phyloP scores from a whole-genome alignment of 2,329 filamentous ascomycete genomes.

The Claviceps sp. region DNA sequence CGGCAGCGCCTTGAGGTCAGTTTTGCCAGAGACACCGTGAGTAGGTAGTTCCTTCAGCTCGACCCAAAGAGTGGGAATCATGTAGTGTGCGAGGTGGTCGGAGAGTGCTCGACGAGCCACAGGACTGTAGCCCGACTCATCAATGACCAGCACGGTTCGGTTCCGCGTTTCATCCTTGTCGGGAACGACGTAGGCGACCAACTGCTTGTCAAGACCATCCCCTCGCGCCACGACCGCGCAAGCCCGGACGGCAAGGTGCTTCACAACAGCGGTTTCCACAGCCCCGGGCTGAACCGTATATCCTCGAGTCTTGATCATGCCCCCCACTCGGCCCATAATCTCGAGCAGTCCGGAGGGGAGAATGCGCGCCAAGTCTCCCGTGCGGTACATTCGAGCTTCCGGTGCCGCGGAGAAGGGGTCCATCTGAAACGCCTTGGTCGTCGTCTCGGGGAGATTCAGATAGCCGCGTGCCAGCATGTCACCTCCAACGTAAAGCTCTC shows the following conservation, averaged over 20 bases:
- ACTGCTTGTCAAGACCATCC: slow-evolving; percentile 60
- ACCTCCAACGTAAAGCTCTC: slow-evolving; percentile 69
- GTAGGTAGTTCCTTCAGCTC: slow-evolving; percentile 58
- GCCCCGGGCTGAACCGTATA: slow-evolving; percentile 68
- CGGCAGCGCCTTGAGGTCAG: slow-evolving; percentile 59
- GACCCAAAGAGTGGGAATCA: slow-evolving; percentile 71
- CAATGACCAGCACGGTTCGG: slow-evolving; percentile 50
- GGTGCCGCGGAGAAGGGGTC: slow-evolving; percentile 48
- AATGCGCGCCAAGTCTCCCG: slow-evolving; percentile 56
- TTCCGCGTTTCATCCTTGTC: slow-evolving; percentile 46
- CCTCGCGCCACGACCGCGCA: slow-evolving; percentile 64
- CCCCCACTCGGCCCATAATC: slow-evolving; percentile 62
- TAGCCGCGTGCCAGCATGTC: slow-evolving; percentile 61
- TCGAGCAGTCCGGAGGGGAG: slow-evolving; percentile 56
- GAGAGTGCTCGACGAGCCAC: slow-evolving; percentile 51
- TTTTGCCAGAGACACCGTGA: slow-evolving; percentile 67
- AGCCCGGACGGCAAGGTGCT: slow-evolving; percentile 54
- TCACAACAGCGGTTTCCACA: slow-evolving; percentile 59
- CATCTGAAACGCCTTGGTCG: slow-evolving; percentile 54
- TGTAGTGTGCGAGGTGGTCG: slow-evolving; percentile 62
- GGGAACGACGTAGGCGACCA: slow-evolving; percentile 64
- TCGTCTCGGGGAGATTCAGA: slow-evolving; percentile 66
- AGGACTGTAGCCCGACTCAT: slow-evolving; percentile 59
- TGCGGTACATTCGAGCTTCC: slow-evolving; percentile 59
- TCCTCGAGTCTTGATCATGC: slow-evolving; percentile 70